These are phyloP conservation scores for Serendipita sp. DNA, from an alignment of 768 basidiomycete species.

Conservation along the genomic window DNA sequence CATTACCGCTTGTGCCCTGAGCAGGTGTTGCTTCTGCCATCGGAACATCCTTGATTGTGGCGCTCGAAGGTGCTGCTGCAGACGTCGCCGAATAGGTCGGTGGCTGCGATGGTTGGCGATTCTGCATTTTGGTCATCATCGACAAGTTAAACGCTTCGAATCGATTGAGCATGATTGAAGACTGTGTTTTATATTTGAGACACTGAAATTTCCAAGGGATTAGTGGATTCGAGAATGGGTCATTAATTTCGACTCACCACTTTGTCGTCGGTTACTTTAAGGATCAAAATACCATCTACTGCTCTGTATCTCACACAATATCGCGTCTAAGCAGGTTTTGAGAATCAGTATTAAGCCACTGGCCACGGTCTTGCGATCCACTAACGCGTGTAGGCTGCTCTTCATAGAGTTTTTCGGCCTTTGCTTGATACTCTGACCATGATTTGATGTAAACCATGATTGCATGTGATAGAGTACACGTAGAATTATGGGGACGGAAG, in stretches of 20 bases:
- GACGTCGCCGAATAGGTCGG: constrained; percentile 15
- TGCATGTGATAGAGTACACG: neutral
- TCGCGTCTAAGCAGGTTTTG: constrained; percentile 40
- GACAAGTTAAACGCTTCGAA: constrained; percentile 84
- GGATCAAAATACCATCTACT: constrained; percentile 68
- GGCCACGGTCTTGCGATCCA: constrained; percentile 7
- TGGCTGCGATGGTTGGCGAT: constrained; percentile 28
- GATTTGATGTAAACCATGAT: constrained; percentile 74
- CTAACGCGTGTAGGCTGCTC: constrained; percentile 63
- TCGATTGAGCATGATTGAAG: constrained; percentile 88
- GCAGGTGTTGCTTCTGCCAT: constrained; percentile 7
- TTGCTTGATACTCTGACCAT: constrained; percentile 84
- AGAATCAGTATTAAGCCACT: neutral
- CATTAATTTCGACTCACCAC: constrained; percentile 40
- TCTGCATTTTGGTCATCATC: constrained; percentile 76
- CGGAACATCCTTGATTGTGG: constrained; percentile 17
- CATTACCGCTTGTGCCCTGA: constrained; percentile 2
- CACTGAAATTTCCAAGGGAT: constrained; percentile 37
- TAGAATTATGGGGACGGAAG: too few species aligned
- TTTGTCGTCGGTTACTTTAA: constrained; percentile 86
- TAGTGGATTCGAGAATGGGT: neutral
- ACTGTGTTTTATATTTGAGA: constrained; percentile 90
- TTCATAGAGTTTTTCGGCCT: constrained; percentile 69
- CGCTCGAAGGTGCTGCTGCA: constrained; percentile 19
- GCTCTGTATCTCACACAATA: constrained; percentile 88